A percentile compares a stretch with the other conserved stretches of the same genome.
These are phyloP conservation scores for Lasiodiplodia sp. DNA, from an alignment of 2,329 filamentous ascomycete genomes.

Conservation along the genomic window DNA sequence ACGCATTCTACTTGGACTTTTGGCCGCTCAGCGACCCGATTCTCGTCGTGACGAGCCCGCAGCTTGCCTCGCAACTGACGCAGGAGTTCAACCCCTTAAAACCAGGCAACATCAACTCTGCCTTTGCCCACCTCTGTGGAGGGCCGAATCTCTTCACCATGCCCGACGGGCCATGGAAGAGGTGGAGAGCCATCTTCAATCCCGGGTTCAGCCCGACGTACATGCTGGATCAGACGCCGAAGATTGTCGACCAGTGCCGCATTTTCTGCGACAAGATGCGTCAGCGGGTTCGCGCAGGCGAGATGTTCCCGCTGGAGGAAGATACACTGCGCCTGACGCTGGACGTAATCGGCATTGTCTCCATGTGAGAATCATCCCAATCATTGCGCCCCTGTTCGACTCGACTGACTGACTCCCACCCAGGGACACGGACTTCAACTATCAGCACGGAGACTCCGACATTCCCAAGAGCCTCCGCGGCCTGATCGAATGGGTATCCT, in stretches of 20 bases:
- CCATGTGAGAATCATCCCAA: constrained; percentile 12
- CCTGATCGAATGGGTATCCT: not conserved
- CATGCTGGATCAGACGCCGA: constrained; percentile 40
- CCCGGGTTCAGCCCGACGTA: constrained; percentile 45
- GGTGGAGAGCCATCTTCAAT: constrained; percentile 31
- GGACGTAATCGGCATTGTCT: constrained; percentile 39
- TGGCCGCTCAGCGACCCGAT: constrained; percentile 50
- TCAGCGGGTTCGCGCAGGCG: constrained; percentile 34
- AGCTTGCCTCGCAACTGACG: constrained; percentile 37
- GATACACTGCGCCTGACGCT: constrained; percentile 37
- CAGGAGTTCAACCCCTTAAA: not conserved
- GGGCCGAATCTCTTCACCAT: constrained; percentile 39
- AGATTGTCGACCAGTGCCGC: constrained; percentile 45
- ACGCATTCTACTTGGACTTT: constrained; percentile 53
- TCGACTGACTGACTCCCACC: not conserved
- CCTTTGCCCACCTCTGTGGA: not conserved
- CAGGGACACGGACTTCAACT: not conserved
- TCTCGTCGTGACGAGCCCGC: constrained; percentile 48
- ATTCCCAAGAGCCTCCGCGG: not conserved
- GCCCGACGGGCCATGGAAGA: constrained; percentile 31
- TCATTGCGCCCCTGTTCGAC: constrained; percentile 28
- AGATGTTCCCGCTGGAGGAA: constrained; percentile 40
- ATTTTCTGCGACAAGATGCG: constrained; percentile 40
- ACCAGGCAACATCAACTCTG: not conserved
- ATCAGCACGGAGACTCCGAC: not conserved